Conservation (phyloP, 169 alveolate species). For the Plasmodium gallinaceum region DNA sequence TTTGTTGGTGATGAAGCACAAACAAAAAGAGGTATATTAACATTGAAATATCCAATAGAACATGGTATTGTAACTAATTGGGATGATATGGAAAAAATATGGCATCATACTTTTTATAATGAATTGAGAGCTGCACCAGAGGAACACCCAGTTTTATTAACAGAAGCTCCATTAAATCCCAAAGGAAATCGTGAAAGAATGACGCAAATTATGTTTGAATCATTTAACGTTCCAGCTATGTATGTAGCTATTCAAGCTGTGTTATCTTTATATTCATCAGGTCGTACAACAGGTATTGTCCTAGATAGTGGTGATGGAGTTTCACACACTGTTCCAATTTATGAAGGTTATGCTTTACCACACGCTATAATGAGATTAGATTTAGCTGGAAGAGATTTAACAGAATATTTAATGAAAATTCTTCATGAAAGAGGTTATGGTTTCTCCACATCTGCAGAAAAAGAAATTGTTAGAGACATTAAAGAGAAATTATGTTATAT, state of each 20-base stretch:
- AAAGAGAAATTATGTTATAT: constrained; percentile 98
- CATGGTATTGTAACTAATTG: constrained; percentile 99
- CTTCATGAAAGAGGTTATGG: constrained; percentile 96
- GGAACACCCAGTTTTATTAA: constrained; percentile 97
- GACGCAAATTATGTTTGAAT: constrained; percentile 98
- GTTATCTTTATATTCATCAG: constrained; percentile 98
- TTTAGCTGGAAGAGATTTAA: constrained; percentile 98
- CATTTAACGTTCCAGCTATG: constrained; percentile 98
- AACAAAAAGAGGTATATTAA: constrained; percentile 97
- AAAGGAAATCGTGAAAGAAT: constrained; percentile 97
- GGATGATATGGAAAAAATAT: constrained; percentile 99
- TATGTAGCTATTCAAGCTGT: constrained; percentile 98
- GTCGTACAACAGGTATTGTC: constrained; percentile 99
- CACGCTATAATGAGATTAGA: constrained; percentile 96
- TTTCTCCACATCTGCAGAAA: constrained; percentile 97
- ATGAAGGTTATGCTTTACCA: constrained; percentile 99
- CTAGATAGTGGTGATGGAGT: constrained; percentile 99
- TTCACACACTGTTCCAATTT: constrained; percentile 98
- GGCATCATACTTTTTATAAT: constrained; percentile 98
- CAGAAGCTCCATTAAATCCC: constrained; percentile 99
- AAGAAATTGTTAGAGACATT: constrained; percentile 97
- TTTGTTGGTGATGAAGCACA: constrained; percentile 99
- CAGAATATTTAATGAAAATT: constrained; percentile 95
- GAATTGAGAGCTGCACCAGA: constrained; percentile 97
- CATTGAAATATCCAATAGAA: constrained; percentile 98